Conservation (phyloP, 2,329 filamentous ascomycete genomes). For the Verticillium isaacii region DNA sequence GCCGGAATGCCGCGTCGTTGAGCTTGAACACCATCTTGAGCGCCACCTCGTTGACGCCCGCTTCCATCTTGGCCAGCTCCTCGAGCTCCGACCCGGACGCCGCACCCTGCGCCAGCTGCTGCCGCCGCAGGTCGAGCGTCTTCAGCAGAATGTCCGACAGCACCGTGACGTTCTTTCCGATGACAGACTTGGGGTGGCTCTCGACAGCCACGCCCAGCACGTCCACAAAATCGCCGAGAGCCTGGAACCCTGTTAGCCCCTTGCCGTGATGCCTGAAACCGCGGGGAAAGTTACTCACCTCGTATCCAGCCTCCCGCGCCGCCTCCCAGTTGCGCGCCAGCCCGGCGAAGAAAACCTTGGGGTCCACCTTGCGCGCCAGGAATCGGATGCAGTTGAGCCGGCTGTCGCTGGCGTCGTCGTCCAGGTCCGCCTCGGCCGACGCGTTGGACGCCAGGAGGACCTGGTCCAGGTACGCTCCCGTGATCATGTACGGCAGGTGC, state of each 20-base stretch:
- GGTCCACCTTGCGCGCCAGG: conserved; percentile 71
- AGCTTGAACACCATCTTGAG: conserved; percentile 95
- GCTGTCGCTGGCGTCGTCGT: conserved; percentile 58
- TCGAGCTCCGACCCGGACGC: conserved; percentile 33
- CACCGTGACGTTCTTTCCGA: conserved; percentile 68
- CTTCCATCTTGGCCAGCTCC: conserved; percentile 53
- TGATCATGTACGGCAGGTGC: conserved; percentile 85
- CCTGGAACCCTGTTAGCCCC: conserved; percentile 32
- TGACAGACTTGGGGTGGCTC: conserved; percentile 69
- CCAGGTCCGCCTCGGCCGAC: conserved; percentile 59
- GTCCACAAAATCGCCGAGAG: conserved; percentile 63
- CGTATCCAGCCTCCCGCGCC: conserved; percentile 57
- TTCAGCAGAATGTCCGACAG: conserved; percentile 63
- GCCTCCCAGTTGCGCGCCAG: conserved; percentile 67
- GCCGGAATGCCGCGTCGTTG: conserved; percentile 89
- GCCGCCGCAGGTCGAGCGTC: conserved; percentile 61
- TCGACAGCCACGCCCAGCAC: conserved; percentile 69
- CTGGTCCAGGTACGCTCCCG: conserved; percentile 65
- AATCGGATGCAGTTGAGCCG: conserved; percentile 67
- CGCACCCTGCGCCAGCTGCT: conserved; percentile 43
- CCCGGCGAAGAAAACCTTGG: conserved; percentile 70
- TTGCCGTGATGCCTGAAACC: background rate
- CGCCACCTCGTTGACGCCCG: conserved; percentile 61
- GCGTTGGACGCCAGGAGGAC: conserved; percentile 68
- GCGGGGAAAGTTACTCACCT: conserved; percentile 42